Conservation (phyloP, 176 grass and related monocot species). For the Thinopyrum elongatum region DNA sequence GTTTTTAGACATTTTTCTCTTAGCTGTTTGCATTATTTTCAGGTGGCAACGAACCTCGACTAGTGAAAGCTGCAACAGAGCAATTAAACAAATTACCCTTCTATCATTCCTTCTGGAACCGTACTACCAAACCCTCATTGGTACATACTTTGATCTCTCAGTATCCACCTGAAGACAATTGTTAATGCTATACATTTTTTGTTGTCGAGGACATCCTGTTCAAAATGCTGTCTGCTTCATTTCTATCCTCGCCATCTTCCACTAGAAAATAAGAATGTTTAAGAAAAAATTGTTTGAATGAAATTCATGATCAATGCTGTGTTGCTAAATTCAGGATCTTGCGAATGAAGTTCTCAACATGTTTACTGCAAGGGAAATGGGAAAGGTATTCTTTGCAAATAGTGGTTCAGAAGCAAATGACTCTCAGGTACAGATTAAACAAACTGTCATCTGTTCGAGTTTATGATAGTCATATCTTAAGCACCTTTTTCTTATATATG, state of each 20-base stretch:
- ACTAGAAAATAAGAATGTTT: neutral
- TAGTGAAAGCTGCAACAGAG: conserved; percentile 77
- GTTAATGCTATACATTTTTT: neutral
- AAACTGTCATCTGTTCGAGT: neutral
- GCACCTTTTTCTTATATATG: neutral
- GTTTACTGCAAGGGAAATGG: conserved; percentile 90
- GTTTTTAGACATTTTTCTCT: neutral
- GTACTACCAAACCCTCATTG: conserved; percentile 90
- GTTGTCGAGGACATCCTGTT: conserved; percentile 8
- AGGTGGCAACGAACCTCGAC: conserved; percentile 88
- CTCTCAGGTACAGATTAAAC: conserved; percentile 53
- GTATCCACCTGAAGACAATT: neutral
- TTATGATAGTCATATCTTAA: neutral
- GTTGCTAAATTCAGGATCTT: conserved; percentile 63
- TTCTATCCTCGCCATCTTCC: neutral
- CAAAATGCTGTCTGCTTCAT: neutral
- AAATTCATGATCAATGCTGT: neutral
- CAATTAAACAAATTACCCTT: conserved; percentile 93
- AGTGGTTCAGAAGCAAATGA: conserved; percentile 99
- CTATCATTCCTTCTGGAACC: conserved; percentile 98
- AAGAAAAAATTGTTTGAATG: neutral
- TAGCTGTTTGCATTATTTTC: conserved; percentile 38
- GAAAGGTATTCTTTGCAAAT: conserved; percentile 94
- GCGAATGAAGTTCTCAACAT: conserved; percentile 77
- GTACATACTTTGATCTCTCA: conserved; percentile 36